Conservation (phyloP, 148 eudicot species). For the Vaccinium corymbosum region DNA sequence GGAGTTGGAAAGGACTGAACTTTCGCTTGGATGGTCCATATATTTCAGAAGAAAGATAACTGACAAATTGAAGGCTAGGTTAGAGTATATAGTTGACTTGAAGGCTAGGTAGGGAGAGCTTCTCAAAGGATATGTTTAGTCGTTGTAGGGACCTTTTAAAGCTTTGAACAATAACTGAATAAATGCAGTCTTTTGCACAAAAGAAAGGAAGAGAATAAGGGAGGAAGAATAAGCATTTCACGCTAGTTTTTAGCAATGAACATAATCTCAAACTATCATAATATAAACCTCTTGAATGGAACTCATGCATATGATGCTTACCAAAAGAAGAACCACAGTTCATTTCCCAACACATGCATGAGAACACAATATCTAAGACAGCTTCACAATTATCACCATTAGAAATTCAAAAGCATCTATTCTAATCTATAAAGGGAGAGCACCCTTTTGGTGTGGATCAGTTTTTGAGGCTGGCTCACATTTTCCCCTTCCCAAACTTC, state of each 20-base stretch:
- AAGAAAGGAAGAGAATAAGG: not conserved
- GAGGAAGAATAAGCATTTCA: not conserved
- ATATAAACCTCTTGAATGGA: not conserved
- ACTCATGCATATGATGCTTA: not conserved
- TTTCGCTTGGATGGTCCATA: not conserved
- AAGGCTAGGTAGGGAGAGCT: not conserved
- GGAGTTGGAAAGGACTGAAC: not conserved
- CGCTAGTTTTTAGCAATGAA: not conserved
- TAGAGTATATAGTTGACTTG: not conserved
- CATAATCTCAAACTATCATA: not conserved
- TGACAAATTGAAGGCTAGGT: not conserved
- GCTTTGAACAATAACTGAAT: not conserved
- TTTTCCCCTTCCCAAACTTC: too few species aligned
- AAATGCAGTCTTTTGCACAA: not conserved
- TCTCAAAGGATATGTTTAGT: not conserved
- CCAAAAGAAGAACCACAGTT: not conserved
- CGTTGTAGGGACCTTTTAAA: not conserved
- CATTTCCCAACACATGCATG: not conserved
- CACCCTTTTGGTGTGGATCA: too few species aligned
- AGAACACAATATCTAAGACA: not conserved
- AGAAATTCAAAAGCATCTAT: not conserved
- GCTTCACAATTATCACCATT: not conserved
- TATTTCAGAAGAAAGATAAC: not conserved
- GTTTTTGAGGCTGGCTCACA: too few species aligned
- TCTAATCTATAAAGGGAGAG: too few species aligned